Base-by-base conservation (phyloP, 2,329 filamentous ascomycete genomes). In the Helotiales sp. region DNA sequence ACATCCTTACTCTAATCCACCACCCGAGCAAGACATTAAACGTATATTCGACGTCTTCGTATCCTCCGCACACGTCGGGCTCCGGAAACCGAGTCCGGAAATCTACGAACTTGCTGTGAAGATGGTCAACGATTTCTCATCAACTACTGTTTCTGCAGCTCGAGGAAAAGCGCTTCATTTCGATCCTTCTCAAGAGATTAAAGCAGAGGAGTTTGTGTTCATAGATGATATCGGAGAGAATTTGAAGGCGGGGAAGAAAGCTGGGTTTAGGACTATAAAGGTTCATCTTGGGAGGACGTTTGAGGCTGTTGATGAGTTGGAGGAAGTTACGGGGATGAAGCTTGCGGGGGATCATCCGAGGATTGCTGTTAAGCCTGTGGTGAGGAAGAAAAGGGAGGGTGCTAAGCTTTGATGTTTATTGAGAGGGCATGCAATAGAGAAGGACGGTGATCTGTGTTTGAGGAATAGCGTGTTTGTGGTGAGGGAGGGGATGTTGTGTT, bases 161-260 rank as follows among this genome's bases (percentile, higher is more conserved):
- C 49, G 71, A 76, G 61, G 78, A 76, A 65, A 63, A 61, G 65
- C 62, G 8, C 63, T 74, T 33, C 79, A 79, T 3, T 82, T 81
- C 77, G 73, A 72, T 15, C n/a, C n/a, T n/a, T n/a, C n/a, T n/a
- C 73, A 76, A 5, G 77, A 80, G 0, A 77, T 96, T 8, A 72
- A 76, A 55, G 76, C 88, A 0, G 76, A 76, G 0, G 91, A 97
- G 55, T 78, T 97, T 44, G 75, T 96, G 4, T 99, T 99, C 71
- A 75, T 97, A 50, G 95, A 90, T 72, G 87, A 90, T 67, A 90
- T 99, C 71, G 95, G 95, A 1, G 87, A 93, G 74, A 99, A 99
- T 71, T 73, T 98, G 57, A 95, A 93, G 77, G 87, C 82, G 44
- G 95, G 86, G 1, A 89, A 81, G 73, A 81, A 80, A 49, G 77